Evolutionary conservation across 2,329 filamentous ascomycete genomes (phyloP).

Genomic region (Diplodia scrobiculata): DNA sequence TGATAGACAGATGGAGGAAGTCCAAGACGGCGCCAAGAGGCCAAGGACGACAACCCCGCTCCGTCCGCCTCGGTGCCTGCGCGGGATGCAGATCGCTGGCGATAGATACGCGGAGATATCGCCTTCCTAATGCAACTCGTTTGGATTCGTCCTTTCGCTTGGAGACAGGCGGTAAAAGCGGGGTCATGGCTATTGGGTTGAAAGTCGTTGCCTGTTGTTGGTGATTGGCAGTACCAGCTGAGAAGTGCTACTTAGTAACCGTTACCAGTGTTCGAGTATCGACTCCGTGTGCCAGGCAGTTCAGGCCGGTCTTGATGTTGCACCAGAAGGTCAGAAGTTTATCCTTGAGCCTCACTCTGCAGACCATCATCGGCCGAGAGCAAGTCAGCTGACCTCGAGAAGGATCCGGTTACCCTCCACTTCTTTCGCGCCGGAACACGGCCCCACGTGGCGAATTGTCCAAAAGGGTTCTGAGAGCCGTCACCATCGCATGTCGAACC

Average conservation of each 20-base stretch:
- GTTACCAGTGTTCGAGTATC: not conserved
- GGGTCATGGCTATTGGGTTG: not conserved
- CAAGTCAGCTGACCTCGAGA: not conserved
- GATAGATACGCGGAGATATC: constrained; percentile 15
- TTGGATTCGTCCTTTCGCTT: not conserved
- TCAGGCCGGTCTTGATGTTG: no score
- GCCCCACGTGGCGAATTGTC: no score
- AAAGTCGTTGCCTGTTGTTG: constrained; percentile 1
- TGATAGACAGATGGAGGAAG: constrained; percentile 20
- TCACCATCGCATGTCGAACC: not conserved
- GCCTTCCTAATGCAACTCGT: not conserved
- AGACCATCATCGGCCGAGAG: not conserved
- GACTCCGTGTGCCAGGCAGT: not conserved
- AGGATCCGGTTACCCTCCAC: not conserved
- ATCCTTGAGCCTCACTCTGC: not conserved
- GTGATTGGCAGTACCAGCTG: not conserved
- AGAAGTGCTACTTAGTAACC: no score
- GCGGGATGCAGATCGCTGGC: constrained; percentile 1
- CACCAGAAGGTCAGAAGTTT: no score
- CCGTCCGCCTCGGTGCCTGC: not conserved
- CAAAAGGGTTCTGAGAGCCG: not conserved
- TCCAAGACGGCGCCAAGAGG: constrained; percentile 16
- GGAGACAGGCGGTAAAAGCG: not conserved
- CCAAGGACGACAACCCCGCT: constrained; percentile 20
- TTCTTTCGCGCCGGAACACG: not conserved